These are phyloP conservation scores for Porphyrellus cyaneotinctus DNA, from an alignment of 768 basidiomycete species.

Conservation along the genomic window DNA sequence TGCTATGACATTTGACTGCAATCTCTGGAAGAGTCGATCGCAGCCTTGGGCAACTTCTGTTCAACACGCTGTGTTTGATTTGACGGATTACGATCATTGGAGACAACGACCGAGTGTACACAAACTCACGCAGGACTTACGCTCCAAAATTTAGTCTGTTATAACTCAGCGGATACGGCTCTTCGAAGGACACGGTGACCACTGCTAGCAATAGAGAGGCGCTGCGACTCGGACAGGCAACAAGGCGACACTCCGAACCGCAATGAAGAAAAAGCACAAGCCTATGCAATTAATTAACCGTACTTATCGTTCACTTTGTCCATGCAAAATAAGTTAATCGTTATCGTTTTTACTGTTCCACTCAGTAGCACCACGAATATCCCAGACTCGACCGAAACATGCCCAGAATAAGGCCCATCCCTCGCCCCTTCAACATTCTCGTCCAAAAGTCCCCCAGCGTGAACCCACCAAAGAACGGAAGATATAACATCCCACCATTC, in stretches of 20 bases:
- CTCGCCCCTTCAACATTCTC: conserved; percentile 37
- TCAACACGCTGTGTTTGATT: too few species aligned
- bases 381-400: conserved; percentile 28
- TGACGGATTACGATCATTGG: too few species aligned
- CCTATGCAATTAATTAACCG: neutral
- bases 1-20: too few species aligned
- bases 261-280: neutral
- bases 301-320: neutral
- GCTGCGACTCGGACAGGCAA: conserved; percentile 19
- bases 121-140: too few species aligned
- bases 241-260: neutral
- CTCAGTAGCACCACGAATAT: conserved; percentile 19
- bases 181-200: conserved; percentile 31
- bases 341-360: too few species aligned
- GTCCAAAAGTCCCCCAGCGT: conserved; percentile 43
- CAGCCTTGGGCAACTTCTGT: too few species aligned
- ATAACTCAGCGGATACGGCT: conserved; percentile 72
- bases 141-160: conserved; percentile 61
- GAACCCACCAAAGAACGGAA: conserved; percentile 42
- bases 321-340: conserved; percentile 20
- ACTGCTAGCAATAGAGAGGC: conserved; percentile 15
- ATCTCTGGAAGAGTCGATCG: too few species aligned
- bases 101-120: too few species aligned
- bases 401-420: conserved; percentile 20
- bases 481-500: conserved; percentile 39